Evolutionary conservation across 2,329 filamentous ascomycete species (phyloP).

Genomic region (Ascochyta fabae): DNA sequence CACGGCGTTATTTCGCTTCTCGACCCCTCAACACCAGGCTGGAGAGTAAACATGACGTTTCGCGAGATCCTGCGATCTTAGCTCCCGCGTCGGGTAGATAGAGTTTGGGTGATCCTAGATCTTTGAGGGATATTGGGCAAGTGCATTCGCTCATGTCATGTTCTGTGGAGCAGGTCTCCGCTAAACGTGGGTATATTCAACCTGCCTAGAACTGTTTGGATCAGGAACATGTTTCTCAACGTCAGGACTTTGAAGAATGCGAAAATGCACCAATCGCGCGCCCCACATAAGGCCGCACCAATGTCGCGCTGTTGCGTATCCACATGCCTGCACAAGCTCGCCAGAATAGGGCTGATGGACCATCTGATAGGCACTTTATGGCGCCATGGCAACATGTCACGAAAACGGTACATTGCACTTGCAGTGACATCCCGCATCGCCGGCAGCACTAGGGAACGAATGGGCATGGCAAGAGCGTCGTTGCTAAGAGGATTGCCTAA

Average conservation of each 20-base stretch:
- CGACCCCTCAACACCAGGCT: slow-evolving; percentile 9
- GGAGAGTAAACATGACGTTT: slow-evolving; percentile 27
- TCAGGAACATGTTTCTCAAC: slow-evolving; percentile 31
- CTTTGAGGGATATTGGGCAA: slow-evolving; percentile 24
- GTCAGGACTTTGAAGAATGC: slow-evolving; percentile 30
- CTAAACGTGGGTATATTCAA: slow-evolving; percentile 10
- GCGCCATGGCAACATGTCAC: slow-evolving; percentile 23
- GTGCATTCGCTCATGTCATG: slow-evolving; percentile 20
- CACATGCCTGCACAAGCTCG: slow-evolving; percentile 22
- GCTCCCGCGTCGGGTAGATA: slow-evolving; percentile 44
- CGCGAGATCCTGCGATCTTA: slow-evolving; percentile 42
- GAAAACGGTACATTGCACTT: slow-evolving; percentile 21
- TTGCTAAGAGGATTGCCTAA: slow-evolving; percentile 28
- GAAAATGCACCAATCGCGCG: slow-evolving; percentile 26
- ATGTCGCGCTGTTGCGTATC: slow-evolving; percentile 18
- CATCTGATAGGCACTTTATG: slow-evolving; percentile 16
- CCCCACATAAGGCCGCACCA: slow-evolving; percentile 19
- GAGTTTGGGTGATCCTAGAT: slow-evolving; percentile 34
- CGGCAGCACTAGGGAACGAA: slow-evolving; percentile 7
- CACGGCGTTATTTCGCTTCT: neutral
- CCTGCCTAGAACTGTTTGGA: slow-evolving; percentile 34
- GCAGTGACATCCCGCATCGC: slow-evolving; percentile 29
- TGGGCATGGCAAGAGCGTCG: neutral
- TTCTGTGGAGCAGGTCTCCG: slow-evolving; percentile 18
- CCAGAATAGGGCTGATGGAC: slow-evolving; percentile 19